Evolutionary conservation across 306 rosid genomes (phyloP), one percentile per base, ranked within the genome.

Genomic region (Acacia crassicarpa): DNA sequence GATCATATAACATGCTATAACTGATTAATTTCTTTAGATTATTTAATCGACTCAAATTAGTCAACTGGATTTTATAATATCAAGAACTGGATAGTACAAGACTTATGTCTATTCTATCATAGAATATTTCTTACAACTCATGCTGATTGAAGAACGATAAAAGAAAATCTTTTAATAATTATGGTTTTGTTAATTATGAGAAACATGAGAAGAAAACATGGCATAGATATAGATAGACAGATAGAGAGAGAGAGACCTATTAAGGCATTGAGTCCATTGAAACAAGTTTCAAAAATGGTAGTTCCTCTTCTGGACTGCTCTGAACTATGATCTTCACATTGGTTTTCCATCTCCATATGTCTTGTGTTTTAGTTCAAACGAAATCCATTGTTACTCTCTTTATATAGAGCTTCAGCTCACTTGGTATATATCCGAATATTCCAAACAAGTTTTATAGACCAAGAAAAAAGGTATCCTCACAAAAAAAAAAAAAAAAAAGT

Each of bases 271-370:
- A 38, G 41, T 38, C 41, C 41, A 77, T 92, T 92, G 86, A 87
- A 83, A 62, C 90, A 90, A 65, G 97, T 88, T 75, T 83, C 81
- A 67, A 78, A 75, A 16, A 87, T 59, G 67, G 89, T 63, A 22
- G 97, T 84, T 83, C 97, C 97, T 74, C 75, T 77, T 44, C 38
- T 51, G 19, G 49, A 67, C 49, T 72, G 75, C 27, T 77, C 80
- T 1, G 87, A 35, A 10, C 48, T 75, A 13, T 85, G 79, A 44
- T 20, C 48, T 33, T 68, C 25, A 35, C 56, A 72, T 4, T 84
- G 89, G 75, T 74, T 76, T 84, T 84, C 89, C 79, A 79, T 87
- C 86, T 90, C 92, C 89, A 91, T 88, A 38, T 38, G 35, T 32
- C 25, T 41, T 82, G 51, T 23, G 67, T 40, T 45, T 77, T 45